Conservation (phyloP, 768 basidiomycete species). For the Podaxis sp. region DNA sequence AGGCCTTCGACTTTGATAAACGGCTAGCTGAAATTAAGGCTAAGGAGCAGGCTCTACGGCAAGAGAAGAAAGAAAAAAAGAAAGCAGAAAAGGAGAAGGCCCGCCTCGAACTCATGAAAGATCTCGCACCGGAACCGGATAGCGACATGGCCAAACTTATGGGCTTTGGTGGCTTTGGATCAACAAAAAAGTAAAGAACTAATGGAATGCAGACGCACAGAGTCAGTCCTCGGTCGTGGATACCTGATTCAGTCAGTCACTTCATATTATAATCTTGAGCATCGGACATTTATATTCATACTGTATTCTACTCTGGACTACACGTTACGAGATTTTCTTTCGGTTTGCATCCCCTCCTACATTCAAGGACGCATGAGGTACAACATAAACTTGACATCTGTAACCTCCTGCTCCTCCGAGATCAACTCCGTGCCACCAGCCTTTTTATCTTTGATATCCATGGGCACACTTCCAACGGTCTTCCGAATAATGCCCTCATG, state of each 20-base stretch:
- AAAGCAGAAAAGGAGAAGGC: slow-evolving; percentile 74
- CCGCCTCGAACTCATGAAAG: slow-evolving; percentile 59
- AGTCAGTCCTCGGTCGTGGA: background rate
- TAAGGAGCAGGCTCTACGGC: slow-evolving; percentile 62
- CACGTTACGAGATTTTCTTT: slow-evolving; percentile 19
- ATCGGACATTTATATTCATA: slow-evolving; percentile 21
- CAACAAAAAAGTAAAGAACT: slow-evolving; percentile 64
- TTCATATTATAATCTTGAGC: background rate
- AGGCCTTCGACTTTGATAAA: slow-evolving; percentile 92
- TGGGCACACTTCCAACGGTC: slow-evolving; percentile 71
- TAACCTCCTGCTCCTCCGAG: slow-evolving; percentile 86
- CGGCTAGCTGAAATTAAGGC: slow-evolving; percentile 79
- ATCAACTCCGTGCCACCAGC: slow-evolving; percentile 51
- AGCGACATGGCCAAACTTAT: slow-evolving; percentile 76
- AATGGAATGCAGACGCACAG: too few species aligned
- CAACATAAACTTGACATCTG: slow-evolving; percentile 72
- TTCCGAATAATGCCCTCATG: slow-evolving; percentile 68
- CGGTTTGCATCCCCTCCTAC: slow-evolving; percentile 10
- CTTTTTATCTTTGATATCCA: slow-evolving; percentile 49
- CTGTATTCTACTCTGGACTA: slow-evolving; percentile 18
- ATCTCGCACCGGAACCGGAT: slow-evolving; percentile 39
- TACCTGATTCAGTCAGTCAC: background rate
- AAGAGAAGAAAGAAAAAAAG: slow-evolving; percentile 74
- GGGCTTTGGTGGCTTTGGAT: slow-evolving; percentile 90
- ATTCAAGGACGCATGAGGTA: slow-evolving; percentile 54